Percentiles rank a stretch among this genome's conserved stretches.
phyloP scores from a whole-genome alignment of 805 yeast genomes.

The Candida insectorum region DNA sequence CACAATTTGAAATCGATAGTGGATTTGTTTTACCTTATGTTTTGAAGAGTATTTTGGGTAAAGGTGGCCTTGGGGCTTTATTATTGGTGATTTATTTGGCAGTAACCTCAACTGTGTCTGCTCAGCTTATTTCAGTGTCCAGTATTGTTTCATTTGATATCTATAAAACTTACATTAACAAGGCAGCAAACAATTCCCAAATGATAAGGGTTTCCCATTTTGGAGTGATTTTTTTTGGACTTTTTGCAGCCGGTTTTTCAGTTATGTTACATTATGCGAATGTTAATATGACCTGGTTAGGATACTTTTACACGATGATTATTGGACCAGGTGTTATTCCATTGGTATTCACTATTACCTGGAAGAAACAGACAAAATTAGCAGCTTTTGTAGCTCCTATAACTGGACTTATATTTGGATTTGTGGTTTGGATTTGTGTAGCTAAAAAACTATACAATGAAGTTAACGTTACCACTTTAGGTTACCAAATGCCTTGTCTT shows the following conservation, averaged over 20 bases:
- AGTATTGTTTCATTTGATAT: conserved; percentile 45
- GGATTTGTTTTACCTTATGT: conserved; percentile 30
- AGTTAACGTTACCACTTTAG: conserved; percentile 21
- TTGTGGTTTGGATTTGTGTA: conserved; percentile 28
- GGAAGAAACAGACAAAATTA: conserved; percentile 26
- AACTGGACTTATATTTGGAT: conserved; percentile 24
- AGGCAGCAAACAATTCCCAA: conserved; percentile 38
- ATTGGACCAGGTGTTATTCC: conserved; percentile 39
- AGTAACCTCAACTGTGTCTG: conserved; percentile 40
- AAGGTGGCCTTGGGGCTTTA: conserved; percentile 28
- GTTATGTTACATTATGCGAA: conserved; percentile 31
- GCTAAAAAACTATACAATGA: conserved; percentile 26
- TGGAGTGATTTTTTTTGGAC: conserved; percentile 36
- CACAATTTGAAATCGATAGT: conserved; percentile 22
- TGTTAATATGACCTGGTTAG: conserved; percentile 27
- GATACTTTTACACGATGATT: conserved; percentile 32
- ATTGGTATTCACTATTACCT: conserved; percentile 28
- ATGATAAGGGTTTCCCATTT: conserved; percentile 41
- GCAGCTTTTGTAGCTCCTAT: conserved; percentile 32
- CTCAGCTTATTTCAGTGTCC: conserved; percentile 39
- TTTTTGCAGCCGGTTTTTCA: conserved; percentile 36
- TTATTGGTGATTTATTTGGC: conserved; percentile 35
- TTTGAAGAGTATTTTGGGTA: conserved; percentile 27
- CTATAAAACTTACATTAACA: conserved; percentile 42
- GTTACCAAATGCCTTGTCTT: conserved; percentile 31